Conservation (phyloP, 495 filamentous ascomycete species). For the Penicillium salamii region DNA sequence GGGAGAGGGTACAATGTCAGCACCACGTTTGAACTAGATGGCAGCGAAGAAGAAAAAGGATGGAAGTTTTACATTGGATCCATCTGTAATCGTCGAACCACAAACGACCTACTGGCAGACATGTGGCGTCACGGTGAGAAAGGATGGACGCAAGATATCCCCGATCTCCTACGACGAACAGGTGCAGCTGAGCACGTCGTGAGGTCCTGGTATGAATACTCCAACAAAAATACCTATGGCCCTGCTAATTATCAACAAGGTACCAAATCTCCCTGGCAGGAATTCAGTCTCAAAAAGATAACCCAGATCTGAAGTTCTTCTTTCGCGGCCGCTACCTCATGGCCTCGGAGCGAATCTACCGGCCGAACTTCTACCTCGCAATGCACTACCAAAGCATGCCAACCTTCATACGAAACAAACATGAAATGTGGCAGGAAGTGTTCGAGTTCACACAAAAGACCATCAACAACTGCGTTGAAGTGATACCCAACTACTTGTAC, state of each 20-base stretch:
- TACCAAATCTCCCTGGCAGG: constrained; percentile 13
- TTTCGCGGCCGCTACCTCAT: constrained; percentile 16
- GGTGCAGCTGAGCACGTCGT: constrained; percentile 16
- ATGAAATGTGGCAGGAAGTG: constrained; percentile 7
- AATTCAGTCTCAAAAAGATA: constrained; percentile 5
- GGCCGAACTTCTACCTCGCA: constrained; percentile 27
- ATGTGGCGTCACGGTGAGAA: constrained; percentile 24
- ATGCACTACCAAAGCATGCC: constrained; percentile 20
- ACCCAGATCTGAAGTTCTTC: constrained; percentile 19
- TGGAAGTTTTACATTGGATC: constrained; percentile 28
- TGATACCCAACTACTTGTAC: constrained; percentile 24
- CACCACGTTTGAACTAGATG: constrained; percentile 3
- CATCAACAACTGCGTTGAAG: constrained; percentile 18
- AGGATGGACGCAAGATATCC: constrained; percentile 18
- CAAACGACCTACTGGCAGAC: constrained; percentile 24
- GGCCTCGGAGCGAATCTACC: constrained; percentile 22
- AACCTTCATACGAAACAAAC: constrained; percentile 11
- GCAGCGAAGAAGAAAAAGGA: constrained; percentile 21
- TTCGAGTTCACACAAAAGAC: constrained; percentile 20
- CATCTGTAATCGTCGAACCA: constrained; percentile 26
- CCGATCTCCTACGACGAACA: constrained; percentile 11
- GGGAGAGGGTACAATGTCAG: background rate
- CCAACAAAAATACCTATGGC: too few relatives aligned
- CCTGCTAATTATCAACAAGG: constrained; percentile 9
- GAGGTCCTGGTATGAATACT: constrained; percentile 13